Evolutionary conservation across 257 asterid species (phyloP).

Genomic region (Primulina eburnea): DNA sequence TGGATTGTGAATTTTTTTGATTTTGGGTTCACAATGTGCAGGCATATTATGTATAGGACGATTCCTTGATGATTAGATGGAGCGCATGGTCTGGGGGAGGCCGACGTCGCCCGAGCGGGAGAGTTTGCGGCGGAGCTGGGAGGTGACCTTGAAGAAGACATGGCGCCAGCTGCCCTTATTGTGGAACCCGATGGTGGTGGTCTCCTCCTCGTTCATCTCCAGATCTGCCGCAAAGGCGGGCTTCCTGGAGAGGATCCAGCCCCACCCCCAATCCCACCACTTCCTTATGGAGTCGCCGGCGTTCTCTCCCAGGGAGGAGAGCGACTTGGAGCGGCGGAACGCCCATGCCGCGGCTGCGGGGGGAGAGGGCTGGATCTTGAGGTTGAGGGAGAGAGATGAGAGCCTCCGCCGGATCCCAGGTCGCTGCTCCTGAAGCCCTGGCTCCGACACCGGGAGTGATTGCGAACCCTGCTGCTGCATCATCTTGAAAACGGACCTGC

Average conservation of each 20-base stretch:
- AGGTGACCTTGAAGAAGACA: conserved; percentile 60
- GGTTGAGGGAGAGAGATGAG: conserved; percentile 55
- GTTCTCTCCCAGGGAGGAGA: conserved; percentile 42
- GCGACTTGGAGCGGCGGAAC: conserved; percentile 64
- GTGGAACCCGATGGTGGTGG: conserved; percentile 58
- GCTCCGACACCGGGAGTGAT: conserved; percentile 55
- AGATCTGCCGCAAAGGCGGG: conserved; percentile 76
- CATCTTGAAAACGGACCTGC: conserved; percentile 48
- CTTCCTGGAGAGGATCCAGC: conserved; percentile 70
- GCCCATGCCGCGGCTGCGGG: conserved; percentile 32
- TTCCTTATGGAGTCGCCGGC: conserved; percentile 52
- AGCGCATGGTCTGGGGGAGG: conserved; percentile 74
- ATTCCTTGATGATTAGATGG: neutral
- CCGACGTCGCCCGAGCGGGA: conserved; percentile 49
- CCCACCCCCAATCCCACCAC: conserved; percentile 92
- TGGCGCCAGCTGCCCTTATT: conserved; percentile 81
- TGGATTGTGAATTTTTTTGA: neutral
- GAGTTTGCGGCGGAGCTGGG: conserved; percentile 61
- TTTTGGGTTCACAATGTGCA: neutral
- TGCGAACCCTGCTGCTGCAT: conserved; percentile 35
- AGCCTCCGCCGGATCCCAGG: conserved; percentile 56
- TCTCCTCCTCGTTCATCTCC: conserved; percentile 81
- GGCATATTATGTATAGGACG: neutral
- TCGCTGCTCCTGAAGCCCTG: conserved; percentile 15
- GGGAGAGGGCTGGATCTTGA: conserved; percentile 44